phyloP scores from a whole-genome alignment of 2,329 filamentous ascomycete genomes.

The Emydomyces testavorans region DNA sequence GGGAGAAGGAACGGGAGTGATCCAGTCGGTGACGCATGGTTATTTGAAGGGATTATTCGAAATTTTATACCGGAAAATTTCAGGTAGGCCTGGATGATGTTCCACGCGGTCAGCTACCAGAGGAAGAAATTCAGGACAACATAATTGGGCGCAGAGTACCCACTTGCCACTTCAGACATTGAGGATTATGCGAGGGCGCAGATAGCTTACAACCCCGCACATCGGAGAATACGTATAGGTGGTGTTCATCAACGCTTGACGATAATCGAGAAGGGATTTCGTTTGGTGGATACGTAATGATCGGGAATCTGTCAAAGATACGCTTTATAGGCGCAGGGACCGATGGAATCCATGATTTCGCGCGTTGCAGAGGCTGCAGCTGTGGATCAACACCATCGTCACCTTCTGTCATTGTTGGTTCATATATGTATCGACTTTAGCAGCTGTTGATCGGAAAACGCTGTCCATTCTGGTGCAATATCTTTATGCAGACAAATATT shows the following conservation, averaged over 20 bases:
- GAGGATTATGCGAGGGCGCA: slow-evolving; percentile 74
- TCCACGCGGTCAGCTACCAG: not conserved
- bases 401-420: slow-evolving; percentile 19
- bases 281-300: slow-evolving; percentile 63
- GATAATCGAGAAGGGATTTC: slow-evolving; percentile 55
- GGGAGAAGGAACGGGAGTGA: slow-evolving; percentile 79
- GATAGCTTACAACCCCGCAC: slow-evolving; percentile 49
- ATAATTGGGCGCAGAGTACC: slow-evolving; percentile 20
- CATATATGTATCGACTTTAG: not conserved
- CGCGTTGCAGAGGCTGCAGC: slow-evolving; percentile 12
- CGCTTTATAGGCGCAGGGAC: slow-evolving; percentile 62
- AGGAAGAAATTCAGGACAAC: no score
- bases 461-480: no score
- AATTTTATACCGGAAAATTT: slow-evolving; percentile 62
- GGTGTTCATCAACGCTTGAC: slow-evolving; percentile 38
- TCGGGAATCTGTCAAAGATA: slow-evolving; percentile 75
- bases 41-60: slow-evolving; percentile 60
- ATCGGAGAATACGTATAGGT: slow-evolving; percentile 67
- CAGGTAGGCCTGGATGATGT: slow-evolving; percentile 57
- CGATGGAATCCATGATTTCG: slow-evolving; percentile 28
- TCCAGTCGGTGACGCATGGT: slow-evolving; percentile 84
- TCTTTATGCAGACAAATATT: not conserved
- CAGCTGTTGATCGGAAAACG: not conserved
- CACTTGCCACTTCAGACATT: slow-evolving; percentile 94
- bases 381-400: slow-evolving; percentile 11